Percentiles rank a stretch among this genome's conserved stretches.
Conservation (phyloP, 306 rosid species). For the Casuarina glauca region DNA sequence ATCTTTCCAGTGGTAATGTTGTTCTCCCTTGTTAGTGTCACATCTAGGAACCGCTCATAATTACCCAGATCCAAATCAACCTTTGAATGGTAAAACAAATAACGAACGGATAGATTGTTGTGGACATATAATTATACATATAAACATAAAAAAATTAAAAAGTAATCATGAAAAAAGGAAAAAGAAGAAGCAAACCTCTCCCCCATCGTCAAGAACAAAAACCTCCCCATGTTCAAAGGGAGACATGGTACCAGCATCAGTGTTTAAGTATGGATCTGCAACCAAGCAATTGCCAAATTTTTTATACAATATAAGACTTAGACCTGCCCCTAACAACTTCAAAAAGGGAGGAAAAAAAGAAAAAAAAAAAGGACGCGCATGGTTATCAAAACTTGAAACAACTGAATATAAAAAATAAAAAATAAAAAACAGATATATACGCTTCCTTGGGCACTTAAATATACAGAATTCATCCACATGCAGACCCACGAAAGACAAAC, state of each 20-base stretch:
- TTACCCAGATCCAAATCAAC: constrained; percentile 99
- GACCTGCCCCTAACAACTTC: not conserved
- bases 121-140: too few species aligned
- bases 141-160: not conserved
- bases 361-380: too few species aligned
- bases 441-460: not conserved
- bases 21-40: constrained; percentile 84
- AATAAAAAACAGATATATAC: not conserved
- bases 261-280: constrained; percentile 95
- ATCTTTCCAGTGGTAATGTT: constrained; percentile 96
- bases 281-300: not conserved
- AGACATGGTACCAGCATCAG: constrained; percentile 99
- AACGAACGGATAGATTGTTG: not conserved
- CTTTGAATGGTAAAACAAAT: constrained; percentile 41
- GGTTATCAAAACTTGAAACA: not conserved
- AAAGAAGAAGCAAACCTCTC: constrained; percentile 61
- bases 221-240: constrained; percentile 99
- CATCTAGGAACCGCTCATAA: constrained; percentile 92
- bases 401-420: not conserved
- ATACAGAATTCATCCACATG: not conserved
- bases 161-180: not conserved
- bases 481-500: not conserved
- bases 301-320: constrained; percentile 6
- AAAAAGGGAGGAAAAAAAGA: too few species aligned
- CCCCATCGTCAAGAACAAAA: constrained; percentile 98